A percentile compares a stretch with the other conserved stretches of the same genome.
These are phyloP conservation scores for Kwoniella shivajii DNA, from an alignment of 1,284 basidiomycete species.

Conservation along the genomic window DNA sequence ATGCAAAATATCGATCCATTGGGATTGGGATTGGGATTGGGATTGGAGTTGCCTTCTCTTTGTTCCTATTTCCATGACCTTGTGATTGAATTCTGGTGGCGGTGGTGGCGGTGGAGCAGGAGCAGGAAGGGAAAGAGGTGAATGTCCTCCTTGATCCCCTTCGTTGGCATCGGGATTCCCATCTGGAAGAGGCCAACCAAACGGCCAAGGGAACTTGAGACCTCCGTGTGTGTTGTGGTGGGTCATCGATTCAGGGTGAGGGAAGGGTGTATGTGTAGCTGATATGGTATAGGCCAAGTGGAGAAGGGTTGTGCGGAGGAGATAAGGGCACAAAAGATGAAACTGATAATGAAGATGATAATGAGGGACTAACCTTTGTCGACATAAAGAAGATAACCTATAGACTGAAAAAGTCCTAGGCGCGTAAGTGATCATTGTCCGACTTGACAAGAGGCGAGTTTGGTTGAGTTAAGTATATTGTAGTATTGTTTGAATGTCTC, in stretches of 20 bases:
- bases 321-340: not conserved
- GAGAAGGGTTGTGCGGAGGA: not conserved
- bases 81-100: not conserved
- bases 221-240: not conserved
- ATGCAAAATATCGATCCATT: not conserved
- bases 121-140: not conserved
- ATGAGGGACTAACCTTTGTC: constrained; percentile 14
- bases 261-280: not conserved
- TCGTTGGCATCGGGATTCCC: not conserved
- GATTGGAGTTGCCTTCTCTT: too few relatives aligned
- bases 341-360: not conserved
- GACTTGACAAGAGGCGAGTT: too few relatives aligned
- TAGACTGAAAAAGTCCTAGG: constrained; percentile 17
- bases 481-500: not conserved
- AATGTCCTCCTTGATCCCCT: not conserved
- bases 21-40: not conserved
- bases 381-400: constrained; percentile 11
- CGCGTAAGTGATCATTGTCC: constrained; percentile 25
- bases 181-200: not conserved
- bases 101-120: not conserved
- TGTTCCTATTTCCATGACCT: too few relatives aligned
- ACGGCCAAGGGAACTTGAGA: not conserved
- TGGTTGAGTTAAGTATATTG: not conserved
- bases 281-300: not conserved
- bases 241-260: not conserved